Conservation (phyloP, 2,329 filamentous ascomycete genomes). For the Paraconiothyrium sp. region DNA sequence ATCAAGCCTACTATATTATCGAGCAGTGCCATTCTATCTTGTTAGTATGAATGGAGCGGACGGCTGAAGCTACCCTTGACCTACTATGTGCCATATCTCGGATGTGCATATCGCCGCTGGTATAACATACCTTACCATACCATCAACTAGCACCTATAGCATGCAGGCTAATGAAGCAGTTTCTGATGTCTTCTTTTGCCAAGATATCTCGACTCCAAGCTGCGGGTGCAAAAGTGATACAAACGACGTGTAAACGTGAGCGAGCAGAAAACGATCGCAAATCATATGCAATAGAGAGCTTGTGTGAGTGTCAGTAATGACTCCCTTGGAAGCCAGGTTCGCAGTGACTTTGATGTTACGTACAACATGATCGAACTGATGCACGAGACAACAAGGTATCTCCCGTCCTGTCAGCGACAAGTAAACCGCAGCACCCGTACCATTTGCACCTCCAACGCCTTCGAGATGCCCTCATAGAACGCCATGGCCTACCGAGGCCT, state of each 20-base stretch:
- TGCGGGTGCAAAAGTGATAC: too few relatives aligned
- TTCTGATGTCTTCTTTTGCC: too few relatives aligned
- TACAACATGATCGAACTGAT: background rate
- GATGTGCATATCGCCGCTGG: background rate
- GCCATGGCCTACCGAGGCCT: background rate
- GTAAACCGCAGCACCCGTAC: background rate
- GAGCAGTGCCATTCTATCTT: background rate
- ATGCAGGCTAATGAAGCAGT: too few relatives aligned
- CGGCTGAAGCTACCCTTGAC: background rate
- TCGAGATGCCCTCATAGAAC: background rate
- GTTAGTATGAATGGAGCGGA: background rate
- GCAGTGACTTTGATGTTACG: background rate
- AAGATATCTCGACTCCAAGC: too few relatives aligned
- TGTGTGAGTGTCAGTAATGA: background rate
- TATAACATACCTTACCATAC: too few relatives aligned
- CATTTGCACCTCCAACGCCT: background rate
- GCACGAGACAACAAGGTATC: background rate
- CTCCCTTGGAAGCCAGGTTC: background rate
- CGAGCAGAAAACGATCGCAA: background rate
- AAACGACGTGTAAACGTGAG: too few relatives aligned
- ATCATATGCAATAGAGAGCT: background rate
- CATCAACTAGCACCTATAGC: too few relatives aligned
- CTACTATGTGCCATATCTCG: background rate
- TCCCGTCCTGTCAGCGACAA: background rate
- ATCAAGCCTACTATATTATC: background rate